Evolutionary conservation across 805 yeast genomes (phyloP).

Genomic region (Candida arabinofermentans): DNA sequence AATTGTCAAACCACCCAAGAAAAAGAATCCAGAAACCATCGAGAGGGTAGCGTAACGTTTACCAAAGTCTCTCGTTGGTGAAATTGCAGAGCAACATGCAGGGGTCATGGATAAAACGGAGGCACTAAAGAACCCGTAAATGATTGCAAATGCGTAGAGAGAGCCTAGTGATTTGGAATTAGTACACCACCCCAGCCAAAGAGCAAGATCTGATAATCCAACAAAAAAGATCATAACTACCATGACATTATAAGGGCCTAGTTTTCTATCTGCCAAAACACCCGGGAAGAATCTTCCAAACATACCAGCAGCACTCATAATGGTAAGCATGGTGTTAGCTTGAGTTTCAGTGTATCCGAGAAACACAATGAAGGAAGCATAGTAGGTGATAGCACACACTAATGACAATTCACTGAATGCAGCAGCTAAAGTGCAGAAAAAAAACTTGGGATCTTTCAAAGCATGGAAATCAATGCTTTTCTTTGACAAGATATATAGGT

Average conservation of each 20-base stretch:
- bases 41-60: slow-evolving; percentile 25
- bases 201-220: slow-evolving; percentile 40
- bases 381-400: slow-evolving; percentile 38
- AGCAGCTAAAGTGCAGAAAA: slow-evolving; percentile 36
- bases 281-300: slow-evolving; percentile 57
- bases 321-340: slow-evolving; percentile 42
- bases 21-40: slow-evolving; percentile 30
- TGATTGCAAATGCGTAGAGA: slow-evolving; percentile 45
- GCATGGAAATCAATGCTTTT: slow-evolving; percentile 29
- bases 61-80: slow-evolving; percentile 32
- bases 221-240: slow-evolving; percentile 41
- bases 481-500: slow-evolving; percentile 11
- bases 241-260: slow-evolving; percentile 59
- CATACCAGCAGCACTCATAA: slow-evolving; percentile 45
- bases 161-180: slow-evolving; percentile 30
- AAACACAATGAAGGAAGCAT: slow-evolving; percentile 40
- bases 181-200: slow-evolving; percentile 60
- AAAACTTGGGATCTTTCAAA: slow-evolving; percentile 35
- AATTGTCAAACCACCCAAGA: slow-evolving; percentile 26
- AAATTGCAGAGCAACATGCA: slow-evolving; percentile 55
- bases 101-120: slow-evolving; percentile 56
- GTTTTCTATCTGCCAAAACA: slow-evolving; percentile 41
- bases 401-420: slow-evolving; percentile 38
- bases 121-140: slow-evolving; percentile 53
- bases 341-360: slow-evolving; percentile 37